Conservation (phyloP, 192 early-diverging fungal genomes). For the Paraglomus brasilianum region DNA sequence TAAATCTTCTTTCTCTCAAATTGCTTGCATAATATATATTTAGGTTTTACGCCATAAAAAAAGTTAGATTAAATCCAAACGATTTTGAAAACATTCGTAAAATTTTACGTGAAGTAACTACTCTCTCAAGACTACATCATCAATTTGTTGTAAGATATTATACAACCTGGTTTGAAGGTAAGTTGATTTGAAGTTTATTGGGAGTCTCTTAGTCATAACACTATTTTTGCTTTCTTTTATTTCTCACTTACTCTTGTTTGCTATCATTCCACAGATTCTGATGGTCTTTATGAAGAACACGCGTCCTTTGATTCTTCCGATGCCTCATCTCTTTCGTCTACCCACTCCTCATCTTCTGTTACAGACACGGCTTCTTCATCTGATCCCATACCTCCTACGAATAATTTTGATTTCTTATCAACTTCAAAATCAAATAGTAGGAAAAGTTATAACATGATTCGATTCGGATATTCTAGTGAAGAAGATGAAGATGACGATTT, state of each 20-base stretch:
- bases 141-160: constrained; percentile 88
- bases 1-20: constrained; percentile 40
- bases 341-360: too few species aligned
- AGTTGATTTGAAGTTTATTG: constrained; percentile 26
- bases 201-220: not conserved
- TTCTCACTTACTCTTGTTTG: not conserved
- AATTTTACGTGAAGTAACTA: constrained; percentile 88
- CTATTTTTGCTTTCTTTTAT: not conserved
- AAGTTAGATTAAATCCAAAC: constrained; percentile 78
- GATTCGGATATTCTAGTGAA: constrained; percentile 13
- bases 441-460: constrained; percentile 25
- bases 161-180: constrained; percentile 88
- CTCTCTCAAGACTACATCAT: constrained; percentile 85
- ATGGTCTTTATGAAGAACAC: constrained; percentile 37
- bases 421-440: too few species aligned
- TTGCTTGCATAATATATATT: too few species aligned
- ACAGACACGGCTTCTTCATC: too few species aligned
- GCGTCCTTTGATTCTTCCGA: too few species aligned
- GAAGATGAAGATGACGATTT: constrained; percentile 39
- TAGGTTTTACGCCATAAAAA: constrained; percentile 90
- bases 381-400: too few species aligned
- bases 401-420: too few species aligned
- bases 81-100: constrained; percentile 77
- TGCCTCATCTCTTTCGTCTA: too few species aligned
- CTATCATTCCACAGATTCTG: constrained; percentile 33